Conservation (phyloP, 148 eudicot genomes). For the Chenopodium berlandieri region DNA sequence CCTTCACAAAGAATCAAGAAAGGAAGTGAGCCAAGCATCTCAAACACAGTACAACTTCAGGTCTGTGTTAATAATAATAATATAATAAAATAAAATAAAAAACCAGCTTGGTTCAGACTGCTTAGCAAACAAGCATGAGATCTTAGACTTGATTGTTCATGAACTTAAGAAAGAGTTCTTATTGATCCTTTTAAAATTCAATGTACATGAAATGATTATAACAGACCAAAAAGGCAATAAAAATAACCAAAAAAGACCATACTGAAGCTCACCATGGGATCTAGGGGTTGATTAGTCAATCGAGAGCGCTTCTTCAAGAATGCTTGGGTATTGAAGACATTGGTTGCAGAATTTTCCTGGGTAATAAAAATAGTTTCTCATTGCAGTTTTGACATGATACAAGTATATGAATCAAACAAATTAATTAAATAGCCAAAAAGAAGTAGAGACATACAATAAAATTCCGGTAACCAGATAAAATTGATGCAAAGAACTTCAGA, state of each 20-base stretch:
- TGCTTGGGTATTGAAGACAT: slow-evolving; percentile 91
- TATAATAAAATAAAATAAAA: not conserved
- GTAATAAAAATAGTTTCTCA: not conserved
- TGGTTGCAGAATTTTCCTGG: slow-evolving; percentile 90
- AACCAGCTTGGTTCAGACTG: not conserved
- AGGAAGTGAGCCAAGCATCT: not conserved
- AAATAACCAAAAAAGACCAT: not conserved
- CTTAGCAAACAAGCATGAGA: not conserved
- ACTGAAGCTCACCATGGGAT: slow-evolving; percentile 63
- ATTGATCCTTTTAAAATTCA: not conserved
- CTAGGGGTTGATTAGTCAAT: slow-evolving; percentile 79
- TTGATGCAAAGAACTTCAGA: slow-evolving; percentile 89
- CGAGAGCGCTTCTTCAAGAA: slow-evolving; percentile 96
- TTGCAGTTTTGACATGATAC: not conserved
- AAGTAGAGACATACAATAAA: slow-evolving; percentile 64
- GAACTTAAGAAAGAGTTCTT: not conserved
- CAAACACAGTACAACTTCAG: not conserved
- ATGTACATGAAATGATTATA: not conserved
- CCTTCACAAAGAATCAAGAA: not conserved
- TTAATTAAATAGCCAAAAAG: slow-evolving; percentile 1
- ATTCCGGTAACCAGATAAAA: slow-evolving; percentile 93
- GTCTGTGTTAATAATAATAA: not conserved
- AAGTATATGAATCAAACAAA: not conserved
- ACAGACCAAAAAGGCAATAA: not conserved
- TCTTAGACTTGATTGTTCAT: not conserved